phyloP scores from a whole-genome alignment of 2,329 filamentous ascomycete species.

The Phialophora verrucosa region DNA sequence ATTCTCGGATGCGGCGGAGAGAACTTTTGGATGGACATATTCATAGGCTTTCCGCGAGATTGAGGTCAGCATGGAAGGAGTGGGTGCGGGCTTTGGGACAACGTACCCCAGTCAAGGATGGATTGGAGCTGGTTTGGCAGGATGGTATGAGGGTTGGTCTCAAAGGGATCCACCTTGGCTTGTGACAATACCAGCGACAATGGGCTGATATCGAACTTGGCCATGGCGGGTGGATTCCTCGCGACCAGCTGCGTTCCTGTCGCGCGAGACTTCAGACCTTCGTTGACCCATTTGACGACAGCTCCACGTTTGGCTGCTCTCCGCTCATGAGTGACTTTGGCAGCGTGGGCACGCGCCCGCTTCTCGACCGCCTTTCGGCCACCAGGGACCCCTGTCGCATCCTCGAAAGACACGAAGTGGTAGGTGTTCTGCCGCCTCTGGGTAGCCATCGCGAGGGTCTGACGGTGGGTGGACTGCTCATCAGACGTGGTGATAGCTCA shows the following conservation, averaged over 20 bases:
- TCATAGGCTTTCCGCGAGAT: slow-evolving; percentile 17
- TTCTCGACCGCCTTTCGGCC: slow-evolving; percentile 11
- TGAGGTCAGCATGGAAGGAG: not conserved
- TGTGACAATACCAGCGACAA: slow-evolving; percentile 15
- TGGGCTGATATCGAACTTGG: slow-evolving; percentile 18
- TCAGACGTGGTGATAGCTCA: not conserved
- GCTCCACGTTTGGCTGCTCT: slow-evolving; percentile 15
- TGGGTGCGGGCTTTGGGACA: not conserved
- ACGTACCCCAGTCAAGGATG: slow-evolving; percentile 25
- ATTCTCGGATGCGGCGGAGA: slow-evolving; percentile 5
- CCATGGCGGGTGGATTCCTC: not conserved
- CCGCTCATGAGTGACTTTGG: slow-evolving; percentile 17
- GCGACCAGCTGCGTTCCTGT: not conserved
- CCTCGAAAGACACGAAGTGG: slow-evolving; percentile 16
- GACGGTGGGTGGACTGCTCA: not conserved
- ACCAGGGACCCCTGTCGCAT: not conserved
- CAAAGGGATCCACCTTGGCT: slow-evolving; percentile 26
- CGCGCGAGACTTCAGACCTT: not conserved
- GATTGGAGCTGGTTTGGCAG: slow-evolving; percentile 22
- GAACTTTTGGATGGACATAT: slow-evolving; percentile 22
- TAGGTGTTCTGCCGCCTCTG: slow-evolving; percentile 4
- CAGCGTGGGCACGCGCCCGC: slow-evolving; percentile 19
- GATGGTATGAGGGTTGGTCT: slow-evolving; percentile 15
- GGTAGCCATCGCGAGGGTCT: slow-evolving; percentile 5
- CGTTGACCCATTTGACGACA: slow-evolving; percentile 22